Evolutionary conservation across 2,329 filamentous ascomycete species (phyloP).

Genomic region (Sporothrix schenckii): DNA sequence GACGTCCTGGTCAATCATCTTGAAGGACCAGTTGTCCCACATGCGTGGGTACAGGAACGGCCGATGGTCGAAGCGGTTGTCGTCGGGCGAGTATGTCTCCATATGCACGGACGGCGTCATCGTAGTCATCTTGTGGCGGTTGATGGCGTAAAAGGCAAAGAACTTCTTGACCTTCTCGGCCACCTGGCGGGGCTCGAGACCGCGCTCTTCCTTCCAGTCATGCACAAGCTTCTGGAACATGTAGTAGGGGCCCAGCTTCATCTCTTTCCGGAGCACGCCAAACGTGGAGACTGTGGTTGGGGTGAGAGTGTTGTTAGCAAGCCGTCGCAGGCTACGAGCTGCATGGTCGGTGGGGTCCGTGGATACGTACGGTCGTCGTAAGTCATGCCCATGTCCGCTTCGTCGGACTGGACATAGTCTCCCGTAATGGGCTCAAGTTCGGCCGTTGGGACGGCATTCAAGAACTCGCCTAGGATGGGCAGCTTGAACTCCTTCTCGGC

Average conservation of each 20-base stretch:
- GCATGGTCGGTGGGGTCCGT: too few species aligned
- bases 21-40: conserved; percentile 43
- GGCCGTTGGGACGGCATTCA: conserved; percentile 64
- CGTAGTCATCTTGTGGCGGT: conserved; percentile 68
- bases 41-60: conserved; percentile 47
- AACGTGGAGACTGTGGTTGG: conserved; percentile 37
- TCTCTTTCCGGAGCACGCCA: conserved; percentile 49
- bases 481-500: conserved; percentile 61
- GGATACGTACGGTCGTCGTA: conserved; percentile 47
- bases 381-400: conserved; percentile 58
- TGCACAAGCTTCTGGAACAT: conserved; percentile 53
- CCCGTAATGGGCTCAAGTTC: conserved; percentile 67
- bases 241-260: conserved; percentile 52
- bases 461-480: conserved; percentile 67
- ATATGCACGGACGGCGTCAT: conserved; percentile 61
- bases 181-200: conserved; percentile 48
- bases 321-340: background rate
- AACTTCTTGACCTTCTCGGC: conserved; percentile 53
- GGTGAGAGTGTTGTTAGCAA: background rate
- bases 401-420: conserved; percentile 57
- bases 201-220: conserved; percentile 48
- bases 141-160: conserved; percentile 60
- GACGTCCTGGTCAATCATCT: conserved; percentile 43
- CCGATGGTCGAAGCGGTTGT: conserved; percentile 49
- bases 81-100: conserved; percentile 47